Conservation (phyloP, 2,329 filamentous ascomycete genomes). For the Zarea fungicola region DNA sequence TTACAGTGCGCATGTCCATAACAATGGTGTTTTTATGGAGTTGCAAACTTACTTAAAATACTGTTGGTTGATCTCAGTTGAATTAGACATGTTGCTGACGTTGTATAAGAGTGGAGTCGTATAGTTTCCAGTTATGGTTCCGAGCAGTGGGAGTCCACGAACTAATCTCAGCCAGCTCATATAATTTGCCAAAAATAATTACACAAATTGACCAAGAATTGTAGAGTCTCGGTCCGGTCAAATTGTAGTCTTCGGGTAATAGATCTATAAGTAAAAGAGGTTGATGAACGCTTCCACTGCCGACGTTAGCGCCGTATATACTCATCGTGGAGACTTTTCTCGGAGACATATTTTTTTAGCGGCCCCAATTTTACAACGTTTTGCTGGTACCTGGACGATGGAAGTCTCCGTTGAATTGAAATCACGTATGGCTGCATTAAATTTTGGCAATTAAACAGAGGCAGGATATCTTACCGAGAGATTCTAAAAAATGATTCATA, state of each 20-base stretch:
- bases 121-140: neutral
- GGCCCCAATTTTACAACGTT: neutral
- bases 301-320: constrained; percentile 5
- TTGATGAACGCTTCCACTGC: neutral
- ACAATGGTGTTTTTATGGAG: neutral
- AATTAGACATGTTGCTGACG: constrained; percentile 26
- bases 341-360: constrained; percentile 1
- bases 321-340: constrained; percentile 6
- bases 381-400: neutral
- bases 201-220: neutral
- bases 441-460: no score
- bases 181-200: no score
- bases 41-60: constrained; percentile 40
- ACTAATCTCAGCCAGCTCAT: neutral
- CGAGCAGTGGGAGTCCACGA: neutral
- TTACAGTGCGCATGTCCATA: no score
- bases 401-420: neutral
- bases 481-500: neutral
- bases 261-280: neutral
- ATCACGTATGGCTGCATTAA: neutral
- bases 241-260: neutral
- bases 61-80: constrained; percentile 31
- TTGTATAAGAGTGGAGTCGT: neutral
- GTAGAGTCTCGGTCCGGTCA: neutral
- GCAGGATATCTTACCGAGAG: neutral